Evolutionary conservation across 805 yeast species (phyloP).

Genomic region (Wickerhamiella slavikovae): DNA sequence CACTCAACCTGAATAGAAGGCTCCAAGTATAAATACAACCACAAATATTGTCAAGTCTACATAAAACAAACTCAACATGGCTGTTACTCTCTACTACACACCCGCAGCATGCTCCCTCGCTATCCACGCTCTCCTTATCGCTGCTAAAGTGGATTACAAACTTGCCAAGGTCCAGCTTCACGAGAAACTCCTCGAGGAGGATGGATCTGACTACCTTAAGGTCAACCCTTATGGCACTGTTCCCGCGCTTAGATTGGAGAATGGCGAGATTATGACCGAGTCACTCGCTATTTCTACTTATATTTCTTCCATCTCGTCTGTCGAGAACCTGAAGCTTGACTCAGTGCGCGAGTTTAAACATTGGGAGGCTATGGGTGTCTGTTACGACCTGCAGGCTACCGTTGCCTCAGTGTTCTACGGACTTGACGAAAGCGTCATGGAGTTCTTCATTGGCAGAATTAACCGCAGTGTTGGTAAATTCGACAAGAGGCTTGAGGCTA

Average conservation of each 20-base stretch:
- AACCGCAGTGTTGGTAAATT: slow-evolving; percentile 2
- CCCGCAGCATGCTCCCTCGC: slow-evolving; percentile 6
- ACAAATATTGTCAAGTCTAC: too few relatives aligned
- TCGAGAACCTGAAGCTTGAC: slow-evolving; percentile 1
- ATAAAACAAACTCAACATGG: too few relatives aligned
- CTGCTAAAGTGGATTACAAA: slow-evolving; percentile 2
- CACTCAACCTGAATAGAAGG: too few relatives aligned
- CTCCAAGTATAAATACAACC: too few relatives aligned
- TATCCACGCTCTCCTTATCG: slow-evolving; percentile 3
- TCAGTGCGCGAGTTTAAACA: slow-evolving; percentile 2
- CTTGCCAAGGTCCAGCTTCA: slow-evolving; percentile 1
- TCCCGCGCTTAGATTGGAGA: slow-evolving; percentile 5
- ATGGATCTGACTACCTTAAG: slow-evolving; percentile 3
- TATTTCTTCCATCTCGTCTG: slow-evolving; percentile 3
- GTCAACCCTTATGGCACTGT: slow-evolving; percentile 7
- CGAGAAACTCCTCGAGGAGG: slow-evolving; percentile 1
- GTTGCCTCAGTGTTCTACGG: not conserved
- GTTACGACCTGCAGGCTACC: slow-evolving; percentile 1
- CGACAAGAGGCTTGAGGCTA: slow-evolving; percentile 2
- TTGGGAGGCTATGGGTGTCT: not conserved
- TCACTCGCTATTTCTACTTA: slow-evolving; percentile 4
- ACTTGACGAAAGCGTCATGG: not conserved
- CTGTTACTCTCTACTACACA: slow-evolving; percentile 2
- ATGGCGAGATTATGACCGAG: slow-evolving; percentile 5
- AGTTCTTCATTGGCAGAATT: not conserved